phyloP scores from a whole-genome alignment of 2,329 filamentous ascomycete genomes.

The Myriosclerotinia duriaeana region DNA sequence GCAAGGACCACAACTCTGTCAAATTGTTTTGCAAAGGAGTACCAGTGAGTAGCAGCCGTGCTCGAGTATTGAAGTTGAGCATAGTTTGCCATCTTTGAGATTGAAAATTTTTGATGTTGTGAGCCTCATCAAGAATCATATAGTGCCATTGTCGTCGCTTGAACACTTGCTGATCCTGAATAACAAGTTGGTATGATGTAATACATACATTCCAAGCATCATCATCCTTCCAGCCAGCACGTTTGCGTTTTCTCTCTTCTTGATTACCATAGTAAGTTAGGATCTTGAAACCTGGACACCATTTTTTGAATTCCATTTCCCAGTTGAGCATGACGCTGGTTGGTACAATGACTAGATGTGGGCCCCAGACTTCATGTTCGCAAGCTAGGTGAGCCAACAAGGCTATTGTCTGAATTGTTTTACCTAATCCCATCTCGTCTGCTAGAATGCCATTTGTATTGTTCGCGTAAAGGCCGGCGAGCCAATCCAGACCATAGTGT shows the following conservation, averaged over 20 bases:
- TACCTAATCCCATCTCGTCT: constrained; percentile 97
- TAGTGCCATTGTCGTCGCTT: constrained; percentile 94
- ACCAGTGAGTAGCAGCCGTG: constrained; percentile 83
- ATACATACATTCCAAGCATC: constrained; percentile 97
- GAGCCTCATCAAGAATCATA: constrained; percentile 95
- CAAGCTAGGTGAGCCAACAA: constrained; percentile 90
- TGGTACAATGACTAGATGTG: constrained; percentile 91
- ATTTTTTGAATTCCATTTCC: constrained; percentile 99
- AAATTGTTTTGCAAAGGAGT: constrained; percentile 97
- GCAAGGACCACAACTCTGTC: constrained; percentile 91
- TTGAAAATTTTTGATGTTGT: constrained; percentile 99
- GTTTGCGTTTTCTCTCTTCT: constrained; percentile 87
- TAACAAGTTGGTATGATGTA: constrained; percentile 93
- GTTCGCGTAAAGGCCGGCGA: constrained; percentile 87
- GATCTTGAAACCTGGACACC: constrained; percentile 96
- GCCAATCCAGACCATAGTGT: constrained; percentile 95
- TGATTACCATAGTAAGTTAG: constrained; percentile 94
- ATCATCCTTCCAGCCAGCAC: constrained; percentile 89
- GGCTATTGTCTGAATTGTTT: constrained; percentile 97
- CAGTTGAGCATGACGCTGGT: constrained; percentile 99
- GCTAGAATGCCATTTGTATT: constrained; percentile 94
- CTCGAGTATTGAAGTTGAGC: constrained; percentile 87
- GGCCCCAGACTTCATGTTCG: constrained; percentile 88
- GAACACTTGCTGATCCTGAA: constrained; percentile 92
- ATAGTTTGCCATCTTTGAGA: constrained; percentile 96